Evolutionary conservation across 2,329 filamentous ascomycete species (phyloP).

Genomic region (Fusarium virguliforme): DNA sequence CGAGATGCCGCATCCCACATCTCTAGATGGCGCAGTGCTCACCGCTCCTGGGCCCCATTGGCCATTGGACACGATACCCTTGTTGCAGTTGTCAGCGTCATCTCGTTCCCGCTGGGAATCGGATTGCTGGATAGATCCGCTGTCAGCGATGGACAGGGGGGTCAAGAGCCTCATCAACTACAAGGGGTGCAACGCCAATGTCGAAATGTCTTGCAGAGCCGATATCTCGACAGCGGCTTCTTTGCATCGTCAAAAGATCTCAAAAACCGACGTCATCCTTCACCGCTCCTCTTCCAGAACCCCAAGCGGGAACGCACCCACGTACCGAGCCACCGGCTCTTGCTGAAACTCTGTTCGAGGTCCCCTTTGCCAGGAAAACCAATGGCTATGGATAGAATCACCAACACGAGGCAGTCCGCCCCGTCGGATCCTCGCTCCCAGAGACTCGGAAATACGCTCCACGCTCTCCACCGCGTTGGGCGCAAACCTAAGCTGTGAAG

Average conservation of each 20-base stretch:
- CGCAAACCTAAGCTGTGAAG: conserved; percentile 32
- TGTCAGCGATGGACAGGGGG: conserved; percentile 39
- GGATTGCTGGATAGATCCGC: conserved; percentile 50
- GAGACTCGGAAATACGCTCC: conserved; percentile 28
- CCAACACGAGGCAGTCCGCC: conserved; percentile 36
- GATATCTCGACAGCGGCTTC: neutral
- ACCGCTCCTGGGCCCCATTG: conserved; percentile 20
- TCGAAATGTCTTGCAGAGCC: conserved; percentile 3
- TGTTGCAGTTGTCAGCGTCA: conserved; percentile 41
- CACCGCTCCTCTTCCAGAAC: conserved; percentile 20
- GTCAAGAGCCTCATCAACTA: conserved; percentile 41
- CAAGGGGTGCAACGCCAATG: conserved; percentile 9
- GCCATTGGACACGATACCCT: conserved; percentile 39
- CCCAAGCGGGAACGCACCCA: conserved; percentile 25
- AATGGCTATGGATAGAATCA: conserved; percentile 27
- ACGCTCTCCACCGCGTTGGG: conserved; percentile 29
- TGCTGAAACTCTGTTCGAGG: conserved; percentile 42
- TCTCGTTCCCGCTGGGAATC: conserved; percentile 21
- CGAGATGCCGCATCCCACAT: conserved; percentile 27
- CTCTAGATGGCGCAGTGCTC: conserved; percentile 25
- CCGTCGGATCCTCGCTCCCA: conserved; percentile 35
- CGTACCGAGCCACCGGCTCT: conserved; percentile 43
- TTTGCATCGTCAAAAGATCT: conserved; percentile 8
- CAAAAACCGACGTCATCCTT: conserved; percentile 21
- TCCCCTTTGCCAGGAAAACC: conserved; percentile 37